Percentiles rank a stretch among this genome's conserved stretches.
Evolutionary conservation across 176 grass and related monocot genomes (phyloP).

Genomic region (Triticum monococcum): DNA sequence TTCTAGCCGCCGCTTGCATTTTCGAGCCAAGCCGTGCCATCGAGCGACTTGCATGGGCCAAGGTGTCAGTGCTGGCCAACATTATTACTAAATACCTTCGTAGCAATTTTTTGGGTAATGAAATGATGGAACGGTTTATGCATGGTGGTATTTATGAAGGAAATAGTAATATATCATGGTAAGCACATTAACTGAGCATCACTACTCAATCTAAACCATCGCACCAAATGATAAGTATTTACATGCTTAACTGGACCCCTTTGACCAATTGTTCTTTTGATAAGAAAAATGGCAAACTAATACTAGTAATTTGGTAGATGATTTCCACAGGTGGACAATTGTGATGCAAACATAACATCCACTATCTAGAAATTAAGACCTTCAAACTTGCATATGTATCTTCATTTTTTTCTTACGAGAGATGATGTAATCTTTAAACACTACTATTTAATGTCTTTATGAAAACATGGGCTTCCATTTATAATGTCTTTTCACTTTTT

Average conservation of each 20-base stretch:
- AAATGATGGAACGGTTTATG: conserved; percentile 37
- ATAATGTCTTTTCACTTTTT: not conserved
- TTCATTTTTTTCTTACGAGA: not conserved
- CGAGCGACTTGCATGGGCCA: conserved; percentile 70
- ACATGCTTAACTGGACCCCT: not conserved
- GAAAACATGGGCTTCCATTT: not conserved
- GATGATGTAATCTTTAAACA: not conserved
- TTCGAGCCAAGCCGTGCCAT: conserved; percentile 59
- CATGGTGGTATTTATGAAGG: conserved; percentile 22
- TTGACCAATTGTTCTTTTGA: not conserved
- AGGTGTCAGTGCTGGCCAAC: conserved; percentile 44
- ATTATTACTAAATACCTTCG: conserved; percentile 32
- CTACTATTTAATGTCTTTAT: not conserved
- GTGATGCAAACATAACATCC: not conserved
- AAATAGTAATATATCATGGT: conserved; percentile 21
- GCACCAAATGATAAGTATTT: not conserved
- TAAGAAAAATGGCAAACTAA: not conserved
- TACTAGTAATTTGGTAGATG: not conserved
- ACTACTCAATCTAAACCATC: not conserved
- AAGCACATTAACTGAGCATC: conserved; percentile 1
- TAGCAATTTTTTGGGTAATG: not conserved
- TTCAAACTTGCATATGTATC: not conserved
- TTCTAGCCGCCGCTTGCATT: conserved; percentile 51
- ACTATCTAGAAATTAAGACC: not conserved
- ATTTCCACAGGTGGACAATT: not conserved